phyloP scores from a whole-genome alignment of 306 rosid genomes.

The Quercus robur region DNA sequence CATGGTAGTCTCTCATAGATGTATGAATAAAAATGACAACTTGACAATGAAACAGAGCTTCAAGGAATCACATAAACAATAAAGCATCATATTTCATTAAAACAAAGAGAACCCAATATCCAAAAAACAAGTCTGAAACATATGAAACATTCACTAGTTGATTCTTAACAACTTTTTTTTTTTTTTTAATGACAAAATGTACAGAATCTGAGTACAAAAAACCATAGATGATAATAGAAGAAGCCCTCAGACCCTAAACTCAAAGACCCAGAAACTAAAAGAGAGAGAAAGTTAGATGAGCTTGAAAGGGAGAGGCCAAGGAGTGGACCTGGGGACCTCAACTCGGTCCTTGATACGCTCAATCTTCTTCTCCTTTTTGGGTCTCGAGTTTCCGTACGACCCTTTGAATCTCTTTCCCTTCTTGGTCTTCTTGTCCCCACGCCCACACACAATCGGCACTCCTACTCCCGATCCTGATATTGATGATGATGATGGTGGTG shows the following conservation, averaged over 20 bases:
- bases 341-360: conserved; percentile 88
- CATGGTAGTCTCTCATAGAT: no score
- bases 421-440: conserved; percentile 93
- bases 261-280: background rate
- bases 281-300: conserved; percentile 47
- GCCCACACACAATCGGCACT: conserved; percentile 64
- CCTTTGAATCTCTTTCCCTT: conserved; percentile 93
- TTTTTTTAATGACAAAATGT: background rate
- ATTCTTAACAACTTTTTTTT: no score
- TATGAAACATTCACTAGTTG: background rate
- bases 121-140: background rate
- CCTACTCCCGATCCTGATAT: background rate
- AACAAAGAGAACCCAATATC: background rate
- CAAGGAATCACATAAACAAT: no score
- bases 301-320: conserved; percentile 99
- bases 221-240: background rate
- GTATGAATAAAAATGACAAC: no score
- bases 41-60: no score
- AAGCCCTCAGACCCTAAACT: conserved; percentile 10
- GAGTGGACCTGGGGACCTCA: conserved; percentile 96
- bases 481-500: background rate
- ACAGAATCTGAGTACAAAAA: background rate
- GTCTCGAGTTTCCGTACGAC: conserved; percentile 73
- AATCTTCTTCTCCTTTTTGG: conserved; percentile 87
- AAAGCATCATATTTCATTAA: no score